phyloP scores from a whole-genome alignment of 1,139 yeast genomes.

The Pichia sp. region DNA sequence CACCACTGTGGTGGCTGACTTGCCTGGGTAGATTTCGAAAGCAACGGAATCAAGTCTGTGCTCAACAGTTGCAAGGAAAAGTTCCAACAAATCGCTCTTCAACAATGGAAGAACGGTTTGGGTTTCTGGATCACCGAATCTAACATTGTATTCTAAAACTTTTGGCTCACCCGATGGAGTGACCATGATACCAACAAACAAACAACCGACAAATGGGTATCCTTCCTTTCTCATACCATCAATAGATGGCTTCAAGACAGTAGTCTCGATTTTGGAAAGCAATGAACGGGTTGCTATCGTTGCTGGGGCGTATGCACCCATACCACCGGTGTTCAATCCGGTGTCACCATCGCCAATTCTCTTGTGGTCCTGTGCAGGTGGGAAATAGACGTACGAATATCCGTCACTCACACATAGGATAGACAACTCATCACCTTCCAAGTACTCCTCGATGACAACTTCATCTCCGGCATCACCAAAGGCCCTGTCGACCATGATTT shows the following conservation, averaged over 20 bases:
- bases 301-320: slow-evolving; percentile 99
- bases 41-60: slow-evolving; percentile 86
- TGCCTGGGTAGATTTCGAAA: slow-evolving; percentile 55
- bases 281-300: slow-evolving; percentile 79
- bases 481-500: slow-evolving; percentile 83
- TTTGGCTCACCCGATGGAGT: slow-evolving; percentile 77
- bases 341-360: slow-evolving; percentile 89
- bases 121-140: slow-evolving; percentile 99
- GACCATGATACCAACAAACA: slow-evolving; percentile 96
- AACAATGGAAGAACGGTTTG: slow-evolving; percentile 91
- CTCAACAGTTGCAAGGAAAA: slow-evolving; percentile 91
- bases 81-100: slow-evolving; percentile 87
- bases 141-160: slow-evolving; percentile 92
- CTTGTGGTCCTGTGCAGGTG: slow-evolving; percentile 98
- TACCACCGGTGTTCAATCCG: slow-evolving; percentile 97
- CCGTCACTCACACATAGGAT: slow-evolving; percentile 93
- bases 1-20: slow-evolving; percentile 85
- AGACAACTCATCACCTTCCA: slow-evolving; percentile 96
- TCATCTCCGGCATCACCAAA: slow-evolving; percentile 96
- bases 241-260: slow-evolving; percentile 83
- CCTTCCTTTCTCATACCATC: slow-evolving; percentile 97
- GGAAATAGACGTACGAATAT: slow-evolving; percentile 82
- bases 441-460: slow-evolving; percentile 91
- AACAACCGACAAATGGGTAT: slow-evolving; percentile 89
- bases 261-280: slow-evolving; percentile 61